Conservation (phyloP, 1,284 basidiomycete species). For the Cutaneotrichosporon spelunceum region DNA sequence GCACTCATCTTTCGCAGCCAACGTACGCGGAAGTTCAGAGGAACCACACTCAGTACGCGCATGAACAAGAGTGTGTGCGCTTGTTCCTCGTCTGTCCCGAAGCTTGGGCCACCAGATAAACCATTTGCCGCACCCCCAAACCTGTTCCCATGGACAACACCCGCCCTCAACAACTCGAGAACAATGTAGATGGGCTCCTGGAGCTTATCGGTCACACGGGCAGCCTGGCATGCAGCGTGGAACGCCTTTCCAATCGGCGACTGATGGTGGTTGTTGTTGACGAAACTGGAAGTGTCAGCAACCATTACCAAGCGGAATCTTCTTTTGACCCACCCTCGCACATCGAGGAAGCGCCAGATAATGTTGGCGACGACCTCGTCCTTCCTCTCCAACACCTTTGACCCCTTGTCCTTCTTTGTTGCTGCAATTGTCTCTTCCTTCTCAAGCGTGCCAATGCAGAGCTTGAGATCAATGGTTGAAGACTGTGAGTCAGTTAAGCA, state of each 20-base stretch:
- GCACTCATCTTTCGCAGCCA: background rate
- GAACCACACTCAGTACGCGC: conserved; percentile 89
- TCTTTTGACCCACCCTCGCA: conserved; percentile 68
- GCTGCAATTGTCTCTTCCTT: conserved; percentile 71
- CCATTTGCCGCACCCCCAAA: conserved; percentile 71
- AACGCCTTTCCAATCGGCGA: conserved; percentile 86
- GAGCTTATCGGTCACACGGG: conserved; percentile 93
- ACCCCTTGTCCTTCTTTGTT: conserved; percentile 71
- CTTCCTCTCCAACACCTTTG: conserved; percentile 90
- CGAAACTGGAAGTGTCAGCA: conserved; percentile 56
- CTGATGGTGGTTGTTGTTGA: conserved; percentile 80
- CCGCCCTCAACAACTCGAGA: conserved; percentile 86
- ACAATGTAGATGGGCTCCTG: conserved; percentile 93
- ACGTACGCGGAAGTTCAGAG: conserved; percentile 83
- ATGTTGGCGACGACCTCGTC: conserved; percentile 98
- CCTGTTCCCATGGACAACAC: conserved; percentile 88
- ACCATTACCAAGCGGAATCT: background rate
- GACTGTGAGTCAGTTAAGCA: conserved; percentile 57
- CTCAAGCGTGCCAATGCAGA: conserved; percentile 87
- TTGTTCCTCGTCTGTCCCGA: conserved; percentile 86
- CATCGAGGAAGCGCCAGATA: conserved; percentile 95
- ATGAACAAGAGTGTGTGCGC: conserved; percentile 90
- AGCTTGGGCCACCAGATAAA: conserved; percentile 91
- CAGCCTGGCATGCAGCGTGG: conserved; percentile 70
- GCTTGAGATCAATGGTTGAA: conserved; percentile 92